Conservation (phyloP, 2,329 filamentous ascomycete genomes). For the Tolypocladium cylindrosporum region DNA sequence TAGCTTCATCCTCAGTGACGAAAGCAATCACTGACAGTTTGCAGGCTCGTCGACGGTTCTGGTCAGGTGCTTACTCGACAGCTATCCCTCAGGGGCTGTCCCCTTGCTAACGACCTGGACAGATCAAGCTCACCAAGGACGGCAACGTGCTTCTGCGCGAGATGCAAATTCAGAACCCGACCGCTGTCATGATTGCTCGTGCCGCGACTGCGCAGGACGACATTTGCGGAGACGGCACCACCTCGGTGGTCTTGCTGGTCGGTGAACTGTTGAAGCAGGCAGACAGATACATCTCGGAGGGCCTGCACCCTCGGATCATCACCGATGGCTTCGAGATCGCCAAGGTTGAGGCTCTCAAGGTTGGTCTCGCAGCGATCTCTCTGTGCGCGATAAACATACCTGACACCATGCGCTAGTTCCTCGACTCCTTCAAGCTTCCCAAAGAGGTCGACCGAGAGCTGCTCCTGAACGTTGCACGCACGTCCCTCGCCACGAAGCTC, state of each 20-base stretch:
- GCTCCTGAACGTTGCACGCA: conserved; percentile 83
- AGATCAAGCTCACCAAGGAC: conserved; percentile 99
- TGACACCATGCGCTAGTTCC: conserved; percentile 50
- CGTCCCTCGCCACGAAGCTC: conserved; percentile 90
- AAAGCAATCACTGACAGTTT: conserved; percentile 14
- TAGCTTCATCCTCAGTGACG: not conserved
- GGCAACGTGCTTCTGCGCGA: conserved; percentile 75
- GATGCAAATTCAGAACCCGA: conserved; percentile 97
- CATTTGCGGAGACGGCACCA: conserved; percentile 96
- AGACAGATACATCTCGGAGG: conserved; percentile 89
- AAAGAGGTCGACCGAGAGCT: conserved; percentile 89
- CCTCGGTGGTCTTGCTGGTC: conserved; percentile 87
- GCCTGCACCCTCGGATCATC: conserved; percentile 92
- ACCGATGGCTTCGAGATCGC: conserved; percentile 97
- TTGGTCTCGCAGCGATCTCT: conserved; percentile 21
- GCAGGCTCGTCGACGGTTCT: conserved; percentile 58
- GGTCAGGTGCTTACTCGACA: conserved; percentile 44
- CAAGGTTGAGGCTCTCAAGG: conserved; percentile 85
- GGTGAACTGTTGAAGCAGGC: conserved; percentile 97
- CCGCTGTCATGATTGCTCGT: conserved; percentile 72
- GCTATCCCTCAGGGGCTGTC: conserved; percentile 15
- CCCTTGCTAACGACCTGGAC: conserved; percentile 17
- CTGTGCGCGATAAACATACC: not conserved
- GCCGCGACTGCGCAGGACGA: conserved; percentile 97
- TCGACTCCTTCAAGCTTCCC: conserved; percentile 85